Conservation (phyloP, 192 early-diverging fungal species). For the Chytriomyces confervae region DNA sequence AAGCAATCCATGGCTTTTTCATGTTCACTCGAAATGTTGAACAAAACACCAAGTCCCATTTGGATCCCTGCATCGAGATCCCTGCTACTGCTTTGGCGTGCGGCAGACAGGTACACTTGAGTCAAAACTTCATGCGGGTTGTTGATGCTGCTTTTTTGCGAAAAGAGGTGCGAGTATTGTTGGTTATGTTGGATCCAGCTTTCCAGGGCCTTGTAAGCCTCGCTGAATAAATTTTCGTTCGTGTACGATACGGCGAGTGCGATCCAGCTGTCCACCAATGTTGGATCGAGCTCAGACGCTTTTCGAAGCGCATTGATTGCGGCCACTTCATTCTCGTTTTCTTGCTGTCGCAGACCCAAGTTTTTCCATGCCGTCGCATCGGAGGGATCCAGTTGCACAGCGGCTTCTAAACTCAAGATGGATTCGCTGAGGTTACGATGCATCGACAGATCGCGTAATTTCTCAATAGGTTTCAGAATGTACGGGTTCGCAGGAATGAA, state of each 20-base stretch:
- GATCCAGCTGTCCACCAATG: slow-evolving; percentile 78
- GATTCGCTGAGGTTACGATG: slow-evolving; percentile 80
- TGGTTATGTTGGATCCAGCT: slow-evolving; percentile 81
- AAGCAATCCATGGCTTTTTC: slow-evolving; percentile 98
- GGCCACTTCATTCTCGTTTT: slow-evolving; percentile 92
- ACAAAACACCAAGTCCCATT: slow-evolving; percentile 91
- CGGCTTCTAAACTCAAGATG: slow-evolving; percentile 90
- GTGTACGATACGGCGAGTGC: slow-evolving; percentile 92
- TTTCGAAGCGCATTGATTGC: slow-evolving; percentile 90
- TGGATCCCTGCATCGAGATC: slow-evolving; percentile 92
- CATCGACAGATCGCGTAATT: slow-evolving; percentile 33
- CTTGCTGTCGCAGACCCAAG: slow-evolving; percentile 90
- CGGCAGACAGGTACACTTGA: slow-evolving; percentile 80
- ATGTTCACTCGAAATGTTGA: slow-evolving; percentile 92
- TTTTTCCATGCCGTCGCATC: slow-evolving; percentile 85
- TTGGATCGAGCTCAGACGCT: slow-evolving; percentile 77
- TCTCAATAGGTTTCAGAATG: slow-evolving; percentile 40
- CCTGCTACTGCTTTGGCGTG: slow-evolving; percentile 67
- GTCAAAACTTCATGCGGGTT: slow-evolving; percentile 82
- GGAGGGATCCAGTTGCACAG: slow-evolving; percentile 76
- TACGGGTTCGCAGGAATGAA: slow-evolving; percentile 83
- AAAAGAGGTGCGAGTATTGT: slow-evolving; percentile 66
- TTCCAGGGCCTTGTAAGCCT: slow-evolving; percentile 89
- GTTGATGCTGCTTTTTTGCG: slow-evolving; percentile 39
- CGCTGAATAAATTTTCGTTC: slow-evolving; percentile 84